Conservation (phyloP, 2,329 filamentous ascomycete genomes). For the Aspergillus puulaauensis region DNA sequence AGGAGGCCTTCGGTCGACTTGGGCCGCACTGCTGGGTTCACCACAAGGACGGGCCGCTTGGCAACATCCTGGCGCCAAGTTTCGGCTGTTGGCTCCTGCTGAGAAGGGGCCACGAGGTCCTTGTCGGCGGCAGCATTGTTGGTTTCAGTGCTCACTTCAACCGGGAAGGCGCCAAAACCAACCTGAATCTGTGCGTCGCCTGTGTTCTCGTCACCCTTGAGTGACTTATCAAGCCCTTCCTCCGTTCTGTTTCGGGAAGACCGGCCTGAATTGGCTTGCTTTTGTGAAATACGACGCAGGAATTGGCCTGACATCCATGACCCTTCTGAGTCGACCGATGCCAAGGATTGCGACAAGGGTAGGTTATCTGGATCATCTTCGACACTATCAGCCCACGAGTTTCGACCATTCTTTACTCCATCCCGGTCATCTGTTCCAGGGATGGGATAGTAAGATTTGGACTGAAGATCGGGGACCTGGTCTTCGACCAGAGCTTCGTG, state of each 20-base stretch:
- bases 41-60: slow-evolving; percentile 63
- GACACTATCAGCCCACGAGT: slow-evolving; percentile 46
- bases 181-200: slow-evolving; percentile 73
- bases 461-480: slow-evolving; percentile 12
- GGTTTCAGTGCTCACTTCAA: slow-evolving; percentile 46
- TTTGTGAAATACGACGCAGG: slow-evolving; percentile 50
- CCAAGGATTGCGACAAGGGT: slow-evolving; percentile 75
- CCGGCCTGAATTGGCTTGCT: slow-evolving; percentile 33
- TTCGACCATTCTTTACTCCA: slow-evolving; percentile 28
- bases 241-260: slow-evolving; percentile 42
- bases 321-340: slow-evolving; percentile 91
- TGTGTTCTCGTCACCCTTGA: slow-evolving; percentile 59
- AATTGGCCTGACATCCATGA: slow-evolving; percentile 88
- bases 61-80: slow-evolving; percentile 54
- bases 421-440: slow-evolving; percentile 31
- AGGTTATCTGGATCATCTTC: slow-evolving; percentile 50
- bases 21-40: slow-evolving; percentile 54
- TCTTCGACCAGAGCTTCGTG: slow-evolving; percentile 12
- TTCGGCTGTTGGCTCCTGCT: slow-evolving; percentile 31
- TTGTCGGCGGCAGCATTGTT: slow-evolving; percentile 55
- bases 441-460: slow-evolving; percentile 23
- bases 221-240: slow-evolving; percentile 49
- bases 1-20: slow-evolving; percentile 63
- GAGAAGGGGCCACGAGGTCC: slow-evolving; percentile 28
- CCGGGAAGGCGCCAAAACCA: slow-evolving; percentile 49